Conservation (phyloP, 2,329 filamentous ascomycete genomes). For the Furcasterigmium furcatum region DNA sequence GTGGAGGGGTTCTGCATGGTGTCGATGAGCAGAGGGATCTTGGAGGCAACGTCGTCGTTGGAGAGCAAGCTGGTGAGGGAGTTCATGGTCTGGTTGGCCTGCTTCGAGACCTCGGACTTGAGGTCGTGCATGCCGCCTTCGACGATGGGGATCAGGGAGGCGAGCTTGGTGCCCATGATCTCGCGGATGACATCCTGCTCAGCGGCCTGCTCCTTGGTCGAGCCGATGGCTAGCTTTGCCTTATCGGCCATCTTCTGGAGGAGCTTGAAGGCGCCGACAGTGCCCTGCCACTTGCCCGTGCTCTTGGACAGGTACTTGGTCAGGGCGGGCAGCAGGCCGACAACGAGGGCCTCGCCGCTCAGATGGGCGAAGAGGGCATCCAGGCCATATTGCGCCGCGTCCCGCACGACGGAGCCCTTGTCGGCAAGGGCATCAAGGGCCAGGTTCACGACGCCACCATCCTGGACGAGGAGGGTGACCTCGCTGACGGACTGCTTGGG, state of each 20-base stretch:
- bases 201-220: conserved; percentile 75
- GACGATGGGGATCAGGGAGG: conserved; percentile 83
- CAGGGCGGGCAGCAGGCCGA: conserved; percentile 76
- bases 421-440: conserved; percentile 86
- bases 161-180: conserved; percentile 84
- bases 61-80: conserved; percentile 84
- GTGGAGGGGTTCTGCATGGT: conserved; percentile 93
- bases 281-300: conserved; percentile 96
- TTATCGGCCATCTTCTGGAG: conserved; percentile 94
- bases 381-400: conserved; percentile 90
- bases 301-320: conserved; percentile 73
- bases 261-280: conserved; percentile 79
- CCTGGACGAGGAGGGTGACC: conserved; percentile 76
- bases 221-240: conserved; percentile 78
- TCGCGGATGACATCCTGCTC: conserved; percentile 89
- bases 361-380: conserved; percentile 82
- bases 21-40: conserved; percentile 88
- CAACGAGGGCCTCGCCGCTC: conserved; percentile 77
- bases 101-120: conserved; percentile 84
- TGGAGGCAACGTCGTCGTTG: conserved; percentile 93
- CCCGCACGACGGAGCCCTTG: conserved; percentile 83
- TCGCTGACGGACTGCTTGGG: conserved; percentile 74
- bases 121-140: conserved; percentile 96
- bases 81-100: conserved; percentile 89
- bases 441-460: conserved; percentile 67